Conservation (phyloP, 495 filamentous ascomycete species). For the Talaromyces stipitatus region DNA sequence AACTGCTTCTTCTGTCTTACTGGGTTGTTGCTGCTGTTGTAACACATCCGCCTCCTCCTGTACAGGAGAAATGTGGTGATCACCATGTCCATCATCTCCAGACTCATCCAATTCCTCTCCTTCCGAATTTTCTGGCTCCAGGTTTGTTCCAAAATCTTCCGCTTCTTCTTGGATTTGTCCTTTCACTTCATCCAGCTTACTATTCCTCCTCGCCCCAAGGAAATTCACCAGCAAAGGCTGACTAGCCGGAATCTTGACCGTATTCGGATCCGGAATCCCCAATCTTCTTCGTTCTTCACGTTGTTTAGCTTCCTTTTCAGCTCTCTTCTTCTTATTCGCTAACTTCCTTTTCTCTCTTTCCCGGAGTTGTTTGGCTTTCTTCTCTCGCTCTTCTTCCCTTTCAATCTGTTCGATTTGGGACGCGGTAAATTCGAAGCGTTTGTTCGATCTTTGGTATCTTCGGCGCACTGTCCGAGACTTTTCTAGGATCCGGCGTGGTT, state of each 20-base stretch:
- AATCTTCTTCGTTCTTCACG: slow-evolving; percentile 34
- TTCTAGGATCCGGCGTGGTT: slow-evolving; percentile 35
- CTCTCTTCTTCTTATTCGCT: slow-evolving; percentile 37
- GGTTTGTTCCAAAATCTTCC: neutral
- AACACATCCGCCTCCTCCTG: neutral
- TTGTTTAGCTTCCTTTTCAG: slow-evolving; percentile 32
- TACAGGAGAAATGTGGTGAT: neutral
- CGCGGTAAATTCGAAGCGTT: slow-evolving; percentile 32
- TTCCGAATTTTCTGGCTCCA: neutral
- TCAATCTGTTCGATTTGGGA: slow-evolving; percentile 36
- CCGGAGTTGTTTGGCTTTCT: slow-evolving; percentile 30
- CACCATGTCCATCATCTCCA: neutral
- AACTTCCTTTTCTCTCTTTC: slow-evolving; percentile 34
- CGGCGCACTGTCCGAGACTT: slow-evolving; percentile 37
- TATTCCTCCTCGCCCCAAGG: slow-evolving; percentile 12
- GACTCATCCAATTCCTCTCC: neutral
- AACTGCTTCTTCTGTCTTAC: neutral
- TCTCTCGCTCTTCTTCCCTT: slow-evolving; percentile 34
- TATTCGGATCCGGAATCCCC: slow-evolving; percentile 37
- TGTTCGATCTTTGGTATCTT: slow-evolving; percentile 42
- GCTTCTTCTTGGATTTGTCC: neutral
- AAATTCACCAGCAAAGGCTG: slow-evolving; percentile 41
- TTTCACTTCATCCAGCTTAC: neutral
- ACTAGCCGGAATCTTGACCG: slow-evolving; percentile 33
- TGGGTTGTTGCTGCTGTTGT: neutral